Evolutionary conservation across 2,329 filamentous ascomycete species (phyloP), one percentile per base, ranked within the genome.

Genomic region (Cercospora sesami): DNA sequence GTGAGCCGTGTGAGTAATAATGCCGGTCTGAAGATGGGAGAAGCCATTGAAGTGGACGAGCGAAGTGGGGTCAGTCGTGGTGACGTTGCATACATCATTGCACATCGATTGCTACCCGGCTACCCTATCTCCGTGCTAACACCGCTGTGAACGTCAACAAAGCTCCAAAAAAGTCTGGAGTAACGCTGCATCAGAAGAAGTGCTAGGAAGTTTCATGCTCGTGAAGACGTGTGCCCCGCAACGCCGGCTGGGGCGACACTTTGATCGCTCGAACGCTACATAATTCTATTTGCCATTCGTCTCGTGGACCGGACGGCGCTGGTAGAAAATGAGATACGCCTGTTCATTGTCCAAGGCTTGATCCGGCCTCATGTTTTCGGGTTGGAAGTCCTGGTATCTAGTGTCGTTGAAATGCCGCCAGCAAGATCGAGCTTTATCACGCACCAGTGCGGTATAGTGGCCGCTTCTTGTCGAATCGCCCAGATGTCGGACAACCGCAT

Each of bases 401-500:
- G 83, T 83, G 71, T 90, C 88, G 71, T 90, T 88, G 72, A 87
- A 90, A 58, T 83, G 83, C 31, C 86, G 81, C 88, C 88, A 90
- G 68, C 83, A 84, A 28, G 83, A 83, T 30, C 86, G 81, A 33
- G 83, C 78, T 51, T 77, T 78, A 68, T 85, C 83, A 65, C 80
- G 82, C 55, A 81, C 81, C 30, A 91, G 88, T 3, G 89, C 86
- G 63, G 90, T 89, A 78, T 97, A 97, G 79, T 97, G 94, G 0
- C 94, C 94, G 61, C 86, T 87, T 42, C 87, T 86, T 63, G 91
- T 83, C 1, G 85, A 88, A 1, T 81, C 81, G 23, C 94, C 94
- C 4, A 87, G 80, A 78, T 97, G 94, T 69, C 91, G 85, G 64
- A 96, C 87, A 6, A 97, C 90, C 2, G 90, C 94, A 77, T 96